Evolutionary conservation across 495 filamentous ascomycete genomes (phyloP), one percentile per base, ranked within the genome.

Genomic region (Trichoderma virens): DNA sequence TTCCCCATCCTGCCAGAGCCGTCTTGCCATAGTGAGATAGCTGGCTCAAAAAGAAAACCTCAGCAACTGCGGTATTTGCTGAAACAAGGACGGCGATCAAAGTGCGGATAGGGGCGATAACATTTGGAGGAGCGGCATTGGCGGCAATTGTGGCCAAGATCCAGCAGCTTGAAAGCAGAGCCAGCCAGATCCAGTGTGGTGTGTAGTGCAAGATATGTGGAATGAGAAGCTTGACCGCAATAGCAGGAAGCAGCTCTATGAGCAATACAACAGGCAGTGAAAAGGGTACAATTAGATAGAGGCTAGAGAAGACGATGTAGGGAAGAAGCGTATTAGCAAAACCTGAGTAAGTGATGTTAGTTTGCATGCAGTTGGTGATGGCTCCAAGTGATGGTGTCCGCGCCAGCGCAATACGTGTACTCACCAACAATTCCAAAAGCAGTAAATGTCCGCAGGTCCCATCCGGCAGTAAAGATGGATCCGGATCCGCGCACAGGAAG

Each of bases 241-340:
- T 18, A 27, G 61, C 61, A 1, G 61, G 61, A 9, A 62, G 61
- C 6, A 43, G 35, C 8, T 62, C 34, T 38, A 62, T 62, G 5
- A 45, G n/a, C 9, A 62, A 23, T 16, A 62, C 61, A 28, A 62
- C 16, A 23, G 61, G 38, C 18, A 7, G 61, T 28, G 61, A 25
- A 41, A 41, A 62, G 11, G 61, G 61, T 1, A 62, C 25, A 38
- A 62, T 62, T n/a, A 62, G 61, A 41, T 62, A 62, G 16, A 41
- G 27, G n/a, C 34, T 14, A 8, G 61, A 62, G 25, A 43, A 47
- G 38, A 62, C 28, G 35, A 45, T 23, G n/a, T 38, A 25, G 3
- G 61, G 61, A 20, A 62, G 38, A 27, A 62, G 18, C 3, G 38
- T 62, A n/a, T 62, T 62, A 9, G 39, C 61, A 34, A 62, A 47